Conservation (phyloP, 2,329 filamentous ascomycete species). For the Neopestalotiopsis sp. region DNA sequence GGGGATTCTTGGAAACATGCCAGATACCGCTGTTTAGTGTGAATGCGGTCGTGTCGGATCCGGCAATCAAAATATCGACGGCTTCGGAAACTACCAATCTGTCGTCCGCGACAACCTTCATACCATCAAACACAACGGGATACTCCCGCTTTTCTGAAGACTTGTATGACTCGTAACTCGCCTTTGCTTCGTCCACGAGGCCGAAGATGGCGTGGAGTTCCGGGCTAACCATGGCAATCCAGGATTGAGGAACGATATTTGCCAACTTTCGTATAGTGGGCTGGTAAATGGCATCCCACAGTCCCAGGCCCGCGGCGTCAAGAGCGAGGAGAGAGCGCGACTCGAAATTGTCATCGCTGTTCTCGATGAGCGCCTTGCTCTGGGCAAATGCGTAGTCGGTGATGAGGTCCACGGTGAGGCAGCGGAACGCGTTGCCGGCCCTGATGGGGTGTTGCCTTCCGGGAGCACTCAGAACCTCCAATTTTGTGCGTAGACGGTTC, state of each 20-base stretch:
- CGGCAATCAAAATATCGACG: background rate
- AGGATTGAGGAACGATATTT: background rate
- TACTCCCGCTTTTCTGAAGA: background rate
- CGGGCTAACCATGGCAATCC: background rate
- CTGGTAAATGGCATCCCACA: background rate
- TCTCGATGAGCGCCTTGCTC: background rate
- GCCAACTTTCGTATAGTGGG: background rate
- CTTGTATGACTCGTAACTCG: background rate
- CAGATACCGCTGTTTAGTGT: background rate
- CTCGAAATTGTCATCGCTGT: background rate
- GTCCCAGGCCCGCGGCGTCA: background rate
- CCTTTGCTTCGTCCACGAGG: background rate
- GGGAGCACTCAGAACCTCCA: background rate
- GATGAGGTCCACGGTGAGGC: background rate
- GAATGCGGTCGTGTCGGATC: background rate
- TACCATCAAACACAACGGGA: background rate
- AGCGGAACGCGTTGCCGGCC: background rate
- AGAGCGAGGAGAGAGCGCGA: background rate
- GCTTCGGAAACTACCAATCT: background rate
- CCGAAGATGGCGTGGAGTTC: background rate
- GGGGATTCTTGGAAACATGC: background rate
- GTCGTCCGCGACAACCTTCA: background rate
- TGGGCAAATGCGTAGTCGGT: constrained; percentile 3
- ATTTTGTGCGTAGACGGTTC: background rate
- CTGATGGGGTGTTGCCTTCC: background rate